Percentiles rank a stretch among this genome's conserved stretches.
These are phyloP conservation scores for Mycosphaerella sp. DNA, from an alignment of 2,329 filamentous ascomycete species.

Conservation along the genomic window DNA sequence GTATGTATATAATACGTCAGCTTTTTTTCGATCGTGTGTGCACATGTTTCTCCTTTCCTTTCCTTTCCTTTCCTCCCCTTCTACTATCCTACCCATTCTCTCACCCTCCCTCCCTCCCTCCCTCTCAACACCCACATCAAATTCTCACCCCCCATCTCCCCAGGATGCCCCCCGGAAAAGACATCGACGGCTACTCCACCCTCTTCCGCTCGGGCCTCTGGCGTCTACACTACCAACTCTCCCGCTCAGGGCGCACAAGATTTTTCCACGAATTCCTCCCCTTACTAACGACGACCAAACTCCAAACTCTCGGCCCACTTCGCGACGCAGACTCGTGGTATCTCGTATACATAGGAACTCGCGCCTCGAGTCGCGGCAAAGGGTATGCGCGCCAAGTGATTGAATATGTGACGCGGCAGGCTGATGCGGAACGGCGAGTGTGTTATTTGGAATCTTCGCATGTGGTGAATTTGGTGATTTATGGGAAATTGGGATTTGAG, in stretches of 20 bases:
- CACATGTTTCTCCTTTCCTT: too few relatives aligned
- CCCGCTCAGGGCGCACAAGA: slow-evolving; percentile 61
- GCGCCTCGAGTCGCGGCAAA: slow-evolving; percentile 60
- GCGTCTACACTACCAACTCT: slow-evolving; percentile 68
- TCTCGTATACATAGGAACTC: slow-evolving; percentile 75
- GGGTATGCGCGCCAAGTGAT: slow-evolving; percentile 68
- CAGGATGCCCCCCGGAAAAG: slow-evolving; percentile 69
- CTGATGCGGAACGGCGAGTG: slow-evolving; percentile 59
- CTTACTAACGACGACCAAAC: slow-evolving; percentile 63
- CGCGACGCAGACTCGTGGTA: slow-evolving; percentile 68
- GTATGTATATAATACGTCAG: slow-evolving; percentile 43
- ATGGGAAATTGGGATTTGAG: slow-evolving; percentile 68
- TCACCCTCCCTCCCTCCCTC: too few relatives aligned
- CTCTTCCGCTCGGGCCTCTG: slow-evolving; percentile 69
- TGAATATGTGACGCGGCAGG: slow-evolving; percentile 59
- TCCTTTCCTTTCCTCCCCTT: too few relatives aligned
- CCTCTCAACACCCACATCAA: background rate
- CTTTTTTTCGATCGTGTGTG: too few relatives aligned
- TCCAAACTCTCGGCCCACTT: slow-evolving; percentile 58
- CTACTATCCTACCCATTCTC: too few relatives aligned
- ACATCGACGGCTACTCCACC: slow-evolving; percentile 67
- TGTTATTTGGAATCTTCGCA: slow-evolving; percentile 78
- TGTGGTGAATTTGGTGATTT: slow-evolving; percentile 61
- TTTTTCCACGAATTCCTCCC: slow-evolving; percentile 74
- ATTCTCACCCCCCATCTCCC: background rate